Base-by-base conservation (phyloP, 2,329 filamentous ascomycete species). In the Fusarium liriodendri region DNA sequence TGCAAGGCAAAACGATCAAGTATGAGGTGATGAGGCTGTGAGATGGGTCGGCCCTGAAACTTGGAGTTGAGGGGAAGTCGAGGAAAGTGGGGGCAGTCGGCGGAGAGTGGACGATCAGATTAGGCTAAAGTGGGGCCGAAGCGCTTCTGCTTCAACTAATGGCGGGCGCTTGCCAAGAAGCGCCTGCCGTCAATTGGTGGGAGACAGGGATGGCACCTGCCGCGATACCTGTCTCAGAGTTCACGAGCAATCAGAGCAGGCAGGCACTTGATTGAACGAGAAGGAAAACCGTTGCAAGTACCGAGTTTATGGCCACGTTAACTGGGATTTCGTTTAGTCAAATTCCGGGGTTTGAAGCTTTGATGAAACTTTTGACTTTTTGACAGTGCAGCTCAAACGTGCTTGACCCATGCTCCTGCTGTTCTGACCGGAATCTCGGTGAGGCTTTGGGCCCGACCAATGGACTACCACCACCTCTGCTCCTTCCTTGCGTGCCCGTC, bases 11-110 rank as follows among this genome's bases (percentile, higher is more conserved):
- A 37, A 50, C 45, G 35, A 54, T 32, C 11, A 54, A 27, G 33
- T 32, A 38, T 61, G 42, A 66, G 68, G 62, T 62, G 42, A 35
- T 71, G 37, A 66, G 45, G 71, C 64, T 61, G 35, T 55, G 35
- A 63, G 47, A 33, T 35, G 13, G 58, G 38, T 32, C 33, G 58
- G 38, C 27, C 35, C 33, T 74, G 71, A 72, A 74, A 74, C 68
- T 63, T 70, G 72, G 62, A 74, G 72, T 74, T 74, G 71, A 74
- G 71, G 72, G 71, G 72, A 71, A 74, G 45, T 57, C 29, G 6
- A 61, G 57, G 16, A 16, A 45, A 33, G 71, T 72, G 71, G 71
- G 37, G 60, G 33, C 52, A 32, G 47, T 52, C 27, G 47, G 11
- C 32, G 33, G 57, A 38, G n/a, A 38, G 32, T 40, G 47, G 60